Percentiles rank a stretch among this genome's conserved stretches.
phyloP scores from a whole-genome alignment of 192 early-diverging fungal species.

The Podila epicladia region DNA sequence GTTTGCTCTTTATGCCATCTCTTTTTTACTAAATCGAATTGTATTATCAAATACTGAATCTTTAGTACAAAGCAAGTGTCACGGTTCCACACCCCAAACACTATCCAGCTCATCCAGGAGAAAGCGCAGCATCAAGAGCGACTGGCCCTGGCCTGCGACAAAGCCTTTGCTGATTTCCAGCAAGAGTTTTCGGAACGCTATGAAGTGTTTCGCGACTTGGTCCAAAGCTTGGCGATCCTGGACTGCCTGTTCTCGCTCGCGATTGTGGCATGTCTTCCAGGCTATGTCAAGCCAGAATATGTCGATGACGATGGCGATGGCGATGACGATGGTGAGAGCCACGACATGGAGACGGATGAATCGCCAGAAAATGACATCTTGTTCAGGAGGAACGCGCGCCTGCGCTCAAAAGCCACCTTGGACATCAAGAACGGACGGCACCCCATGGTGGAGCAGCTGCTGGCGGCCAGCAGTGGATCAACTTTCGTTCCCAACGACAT shows the following conservation, averaged over 20 bases:
- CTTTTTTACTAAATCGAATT: no score
- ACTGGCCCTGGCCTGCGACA: constrained; percentile 63
- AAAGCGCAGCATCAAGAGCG: constrained; percentile 65
- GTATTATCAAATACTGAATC: no score
- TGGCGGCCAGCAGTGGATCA: constrained; percentile 16
- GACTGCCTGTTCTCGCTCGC: constrained; percentile 78
- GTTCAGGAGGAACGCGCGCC: neutral
- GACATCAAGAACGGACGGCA: constrained; percentile 72
- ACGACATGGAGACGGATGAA: neutral
- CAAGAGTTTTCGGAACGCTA: constrained; percentile 66
- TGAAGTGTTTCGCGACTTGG: constrained; percentile 64
- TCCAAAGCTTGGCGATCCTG: constrained; percentile 63
- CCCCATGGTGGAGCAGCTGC: constrained; percentile 73
- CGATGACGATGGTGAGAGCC: neutral
- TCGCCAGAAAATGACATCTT: neutral
- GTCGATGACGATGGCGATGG: constrained; percentile 49
- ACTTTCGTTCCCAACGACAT: constrained; percentile 74
- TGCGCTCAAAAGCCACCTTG: constrained; percentile 40
- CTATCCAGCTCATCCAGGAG: constrained; percentile 63
- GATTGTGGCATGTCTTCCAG: constrained; percentile 57
- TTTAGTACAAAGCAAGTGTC: constrained; percentile 70
- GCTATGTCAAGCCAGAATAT: constrained; percentile 71
- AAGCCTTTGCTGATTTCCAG: constrained; percentile 63
- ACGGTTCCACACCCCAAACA: constrained; percentile 71
- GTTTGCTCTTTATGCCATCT: neutral